Base-by-base conservation (phyloP, 192 early-diverging fungal genomes). In the Gaertneriomyces semiglobifer region DNA sequence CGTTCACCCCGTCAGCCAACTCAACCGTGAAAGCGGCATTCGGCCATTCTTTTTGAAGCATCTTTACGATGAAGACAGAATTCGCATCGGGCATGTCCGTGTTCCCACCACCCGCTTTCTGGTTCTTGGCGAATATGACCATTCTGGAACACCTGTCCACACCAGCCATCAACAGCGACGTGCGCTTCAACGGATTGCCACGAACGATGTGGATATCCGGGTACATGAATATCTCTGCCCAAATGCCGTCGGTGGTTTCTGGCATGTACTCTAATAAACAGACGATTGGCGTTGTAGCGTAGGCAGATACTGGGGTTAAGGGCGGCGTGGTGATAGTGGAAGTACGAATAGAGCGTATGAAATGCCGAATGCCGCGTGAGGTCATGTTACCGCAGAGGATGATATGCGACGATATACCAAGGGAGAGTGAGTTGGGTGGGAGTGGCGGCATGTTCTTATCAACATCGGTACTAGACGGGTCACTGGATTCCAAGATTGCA, bases 21-120 rank as follows among this genome's bases (percentile, higher is more conserved):
- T 83, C 81, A 43, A 83, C 77, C 11, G 76, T 62, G 53, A 77
- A 83, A 7, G 66, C 60, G 1, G 70, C 70, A 8, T 61, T 38
- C 1, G 78, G 76, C 78, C 78, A 83, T 75, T 83, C 78, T 78
- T 80, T 64, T 58, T 83, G 78, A 12, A 83, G 55, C 76, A 83
- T 76, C 63, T 83, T 80, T 33, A 83, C 71, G 10, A 83, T 77
- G 44, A 83, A 83, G 7, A 83, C 70, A 5, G 78, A 76, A 41
- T 75, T 77, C 1, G 78, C 81, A 60, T 83, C 81, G 16, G 75
- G 70, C 6, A 80, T 43, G 20, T 60, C 71, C 42, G 53, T 4
- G 46, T 14, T 39, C 5, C 63, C 70, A 4, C 53, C 20, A 18
- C 59, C 71, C 6, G 63, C 53, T 38, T 69, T 65, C 4, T 57